These are phyloP conservation scores for Zygoascus flipseniorum DNA, from an alignment of 805 yeast genomes.

Conservation along the genomic window DNA sequence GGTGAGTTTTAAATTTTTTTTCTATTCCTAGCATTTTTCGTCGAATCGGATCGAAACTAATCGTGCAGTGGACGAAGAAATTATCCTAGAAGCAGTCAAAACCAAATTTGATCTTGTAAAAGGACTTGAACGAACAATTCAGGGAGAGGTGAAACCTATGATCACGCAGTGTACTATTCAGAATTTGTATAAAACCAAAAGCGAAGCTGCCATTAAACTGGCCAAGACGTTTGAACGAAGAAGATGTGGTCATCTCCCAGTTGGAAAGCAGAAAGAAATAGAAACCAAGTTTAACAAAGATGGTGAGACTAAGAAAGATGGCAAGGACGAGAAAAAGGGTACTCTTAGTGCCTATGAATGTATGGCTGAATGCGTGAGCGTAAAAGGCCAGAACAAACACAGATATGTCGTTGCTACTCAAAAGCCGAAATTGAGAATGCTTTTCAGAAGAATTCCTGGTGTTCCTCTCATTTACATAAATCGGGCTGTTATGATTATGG, in stretches of 20 bases:
- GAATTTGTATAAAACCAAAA: slow-evolving; percentile 60
- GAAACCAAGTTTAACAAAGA: slow-evolving; percentile 5
- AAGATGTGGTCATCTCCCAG: slow-evolving; percentile 76
- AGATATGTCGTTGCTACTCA: slow-evolving; percentile 87
- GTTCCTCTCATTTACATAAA: slow-evolving; percentile 82
- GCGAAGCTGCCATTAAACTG: slow-evolving; percentile 67
- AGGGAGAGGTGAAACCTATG: slow-evolving; percentile 80
- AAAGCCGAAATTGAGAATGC: slow-evolving; percentile 57
- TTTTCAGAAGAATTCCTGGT: slow-evolving; percentile 73
- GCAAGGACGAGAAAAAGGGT: slow-evolving; percentile 9
- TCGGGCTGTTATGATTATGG: slow-evolving; percentile 92
- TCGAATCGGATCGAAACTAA: background rate
- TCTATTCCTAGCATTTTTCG: no score
- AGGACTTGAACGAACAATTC: slow-evolving; percentile 73
- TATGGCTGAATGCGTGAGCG: slow-evolving; percentile 55
- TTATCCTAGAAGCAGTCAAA: slow-evolving; percentile 55
- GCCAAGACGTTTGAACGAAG: slow-evolving; percentile 87
- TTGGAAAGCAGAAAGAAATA: slow-evolving; percentile 19
- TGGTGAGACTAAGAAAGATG: slow-evolving; percentile 17
- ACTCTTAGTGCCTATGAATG: slow-evolving; percentile 56
- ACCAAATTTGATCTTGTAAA: slow-evolving; percentile 72
- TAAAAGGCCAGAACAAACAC: slow-evolving; percentile 73
- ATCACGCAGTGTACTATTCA: slow-evolving; percentile 95
- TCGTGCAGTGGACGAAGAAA: slow-evolving; percentile 65
- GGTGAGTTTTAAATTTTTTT: slow-evolving; percentile 4